Percentiles rank a stretch among this genome's conserved stretches.
These are phyloP conservation scores for Tetrapisispora nanseiensis DNA, from an alignment of 805 yeast species.

Conservation along the genomic window DNA sequence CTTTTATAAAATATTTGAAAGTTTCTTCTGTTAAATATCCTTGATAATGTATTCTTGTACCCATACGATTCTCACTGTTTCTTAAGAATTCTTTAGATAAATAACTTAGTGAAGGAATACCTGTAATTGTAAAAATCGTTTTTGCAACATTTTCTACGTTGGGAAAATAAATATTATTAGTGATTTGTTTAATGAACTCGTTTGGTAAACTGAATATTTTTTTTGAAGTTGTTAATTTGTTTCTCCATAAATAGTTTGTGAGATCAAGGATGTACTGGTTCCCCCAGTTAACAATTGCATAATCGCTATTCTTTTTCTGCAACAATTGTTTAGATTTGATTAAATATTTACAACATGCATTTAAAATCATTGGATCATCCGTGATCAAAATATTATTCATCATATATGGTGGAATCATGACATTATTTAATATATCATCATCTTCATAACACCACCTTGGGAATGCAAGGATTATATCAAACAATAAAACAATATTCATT, in stretches of 20 bases:
- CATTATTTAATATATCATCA: slow-evolving; percentile 5
- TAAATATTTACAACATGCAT: slow-evolving; percentile 18
- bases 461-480: slow-evolving; percentile 2
- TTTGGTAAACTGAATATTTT: slow-evolving; percentile 17
- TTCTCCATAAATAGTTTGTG: slow-evolving; percentile 27
- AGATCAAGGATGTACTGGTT: slow-evolving; percentile 21
- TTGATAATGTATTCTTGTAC: slow-evolving; percentile 4
- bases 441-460: slow-evolving; percentile 1
- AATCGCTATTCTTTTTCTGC: slow-evolving; percentile 8
- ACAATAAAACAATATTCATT: slow-evolving; percentile 5
- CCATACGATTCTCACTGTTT: slow-evolving; percentile 7
- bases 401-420: slow-evolving; percentile 10
- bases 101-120: slow-evolving; percentile 20
- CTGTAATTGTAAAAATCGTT: slow-evolving; percentile 15
- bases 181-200: slow-evolving; percentile 11
- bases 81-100: slow-evolving; percentile 6
- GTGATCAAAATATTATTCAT: slow-evolving; percentile 13
- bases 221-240: slow-evolving; percentile 13
- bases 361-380: slow-evolving; percentile 19
- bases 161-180: slow-evolving; percentile 11
- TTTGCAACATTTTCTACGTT: slow-evolving; percentile 7
- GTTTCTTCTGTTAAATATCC: slow-evolving; percentile 15
- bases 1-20: slow-evolving; percentile 12
- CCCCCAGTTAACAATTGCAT: slow-evolving; percentile 14
- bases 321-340: slow-evolving; percentile 9